phyloP scores from a whole-genome alignment of 2,329 filamentous ascomycete species.

The Akanthomyces lecanii region DNA sequence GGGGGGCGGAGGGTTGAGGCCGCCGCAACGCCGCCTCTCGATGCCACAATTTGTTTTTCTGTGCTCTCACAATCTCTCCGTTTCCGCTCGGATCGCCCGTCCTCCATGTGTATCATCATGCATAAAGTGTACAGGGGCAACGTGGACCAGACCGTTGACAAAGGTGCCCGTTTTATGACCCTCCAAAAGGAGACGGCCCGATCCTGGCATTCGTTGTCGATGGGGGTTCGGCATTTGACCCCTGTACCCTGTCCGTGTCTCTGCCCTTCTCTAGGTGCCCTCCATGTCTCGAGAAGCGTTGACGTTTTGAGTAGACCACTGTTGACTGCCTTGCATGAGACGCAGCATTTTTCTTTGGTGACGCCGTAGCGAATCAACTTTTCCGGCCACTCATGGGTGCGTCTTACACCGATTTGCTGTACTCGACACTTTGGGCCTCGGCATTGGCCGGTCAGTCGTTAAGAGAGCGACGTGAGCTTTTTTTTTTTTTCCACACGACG shows the following conservation, averaged over 20 bases:
- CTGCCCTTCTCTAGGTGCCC: neutral
- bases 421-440: neutral
- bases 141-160: conserved; percentile 1
- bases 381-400: conserved; percentile 1
- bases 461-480: neutral
- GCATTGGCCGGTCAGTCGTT: neutral
- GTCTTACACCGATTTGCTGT: neutral
- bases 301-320: neutral
- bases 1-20: neutral
- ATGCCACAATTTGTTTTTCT: neutral
- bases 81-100: neutral
- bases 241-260: neutral
- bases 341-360: neutral
- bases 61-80: neutral
- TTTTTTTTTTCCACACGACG: neutral
- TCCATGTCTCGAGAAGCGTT: neutral
- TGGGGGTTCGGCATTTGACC: conserved; percentile 8
- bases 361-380: neutral
- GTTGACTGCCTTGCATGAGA: neutral
- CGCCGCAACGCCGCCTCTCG: neutral
- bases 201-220: conserved; percentile 4
- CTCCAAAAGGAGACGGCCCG: conserved; percentile 10
- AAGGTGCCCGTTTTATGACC: neutral
- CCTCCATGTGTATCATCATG: neutral
- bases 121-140: neutral